Evolutionary conservation across 495 filamentous ascomycete species (phyloP).

Genomic region (Lasiosphaeria miniovina): DNA sequence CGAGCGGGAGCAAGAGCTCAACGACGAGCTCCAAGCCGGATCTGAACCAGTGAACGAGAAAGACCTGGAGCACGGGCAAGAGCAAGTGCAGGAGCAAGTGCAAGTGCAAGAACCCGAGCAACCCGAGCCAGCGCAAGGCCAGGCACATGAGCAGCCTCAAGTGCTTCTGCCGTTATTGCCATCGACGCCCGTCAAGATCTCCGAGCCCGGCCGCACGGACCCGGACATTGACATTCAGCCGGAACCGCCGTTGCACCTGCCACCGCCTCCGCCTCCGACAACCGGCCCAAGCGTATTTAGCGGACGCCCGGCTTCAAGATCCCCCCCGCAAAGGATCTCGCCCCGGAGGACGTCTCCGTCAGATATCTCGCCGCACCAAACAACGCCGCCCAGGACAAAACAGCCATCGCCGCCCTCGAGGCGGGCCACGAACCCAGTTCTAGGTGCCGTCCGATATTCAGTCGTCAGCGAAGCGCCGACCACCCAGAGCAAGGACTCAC

Average conservation of each 20-base stretch:
- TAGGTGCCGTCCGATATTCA: conserved; percentile 39
- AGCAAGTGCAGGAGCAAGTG: not conserved
- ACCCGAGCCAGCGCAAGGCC: not conserved
- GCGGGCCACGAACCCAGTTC: conserved; percentile 34
- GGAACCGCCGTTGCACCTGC: conserved; percentile 24
- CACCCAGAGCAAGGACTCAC: conserved; percentile 31
- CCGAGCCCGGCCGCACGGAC: conserved; percentile 16
- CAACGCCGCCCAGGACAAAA: conserved; percentile 18
- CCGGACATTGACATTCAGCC: conserved; percentile 15
- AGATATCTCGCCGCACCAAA: conserved; percentile 14
- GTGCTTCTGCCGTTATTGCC: not conserved
- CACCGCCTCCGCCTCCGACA: conserved; percentile 17
- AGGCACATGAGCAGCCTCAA: not conserved
- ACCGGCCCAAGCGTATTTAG: conserved; percentile 11
- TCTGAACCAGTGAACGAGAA: not conserved
- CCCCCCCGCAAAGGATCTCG: conserved; percentile 26
- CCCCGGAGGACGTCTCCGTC: not conserved
- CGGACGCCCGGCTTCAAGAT: conserved; percentile 19
- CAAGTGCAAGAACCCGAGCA: not conserved
- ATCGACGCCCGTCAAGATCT: conserved; percentile 5
- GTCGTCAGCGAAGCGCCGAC: conserved; percentile 36
- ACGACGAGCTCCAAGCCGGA: not conserved
- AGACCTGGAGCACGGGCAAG: not conserved
- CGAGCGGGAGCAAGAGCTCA: not conserved
- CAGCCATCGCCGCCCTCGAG: conserved; percentile 19